Base-by-base conservation (phyloP, 2,329 filamentous ascomycete species). In the Colletotrichum tabaci region DNA sequence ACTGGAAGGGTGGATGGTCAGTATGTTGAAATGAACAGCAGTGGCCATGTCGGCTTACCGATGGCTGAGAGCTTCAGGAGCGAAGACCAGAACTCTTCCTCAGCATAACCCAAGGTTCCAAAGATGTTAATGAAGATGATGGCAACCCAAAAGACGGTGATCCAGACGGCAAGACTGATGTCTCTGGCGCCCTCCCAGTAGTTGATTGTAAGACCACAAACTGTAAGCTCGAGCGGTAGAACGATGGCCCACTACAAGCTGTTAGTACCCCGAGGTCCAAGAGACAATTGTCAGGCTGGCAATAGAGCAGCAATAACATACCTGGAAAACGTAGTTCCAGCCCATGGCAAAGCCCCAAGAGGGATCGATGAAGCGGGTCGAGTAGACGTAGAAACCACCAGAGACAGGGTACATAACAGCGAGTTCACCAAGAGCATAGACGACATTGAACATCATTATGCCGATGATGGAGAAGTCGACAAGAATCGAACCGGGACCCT, bases 351-450 rank as follows among this genome's bases (percentile, higher is more conserved):
- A 85, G n/a, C 84, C 84, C 84, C 86, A 89, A 3, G 87, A 85
- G 7, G 87, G 88, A 74, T 89, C 88, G 71, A 90, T 84, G 73
- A 90, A 90, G 9, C 88, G 83, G 35, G 85, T 83, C 13, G 86
- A 86, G 77, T 88, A 90, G 2, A 86, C 84, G 73, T 88, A 89
- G 79, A 90, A 90, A 60, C 86, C 87, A 74, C 88, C 88, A 4
- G 88, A 88, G 26, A 90, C 84, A 1, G 87, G 87, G 67, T 85
- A 89, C 77, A 88, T 81, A 73, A 88, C 85, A 7, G 87, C 86
- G 73, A 89, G 75, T 78, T 90, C 88, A 66, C 88, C 88, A 23
- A 90, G 85, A 63, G 90, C 89, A 75, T 90, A 89, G 73, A 91
- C 78, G 30, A 85, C 86, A 78, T 87, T 85, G 77, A 88, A 85